Evolutionary conservation across 306 rosid genomes (phyloP).

Genomic region (Citrullus amarus): DNA sequence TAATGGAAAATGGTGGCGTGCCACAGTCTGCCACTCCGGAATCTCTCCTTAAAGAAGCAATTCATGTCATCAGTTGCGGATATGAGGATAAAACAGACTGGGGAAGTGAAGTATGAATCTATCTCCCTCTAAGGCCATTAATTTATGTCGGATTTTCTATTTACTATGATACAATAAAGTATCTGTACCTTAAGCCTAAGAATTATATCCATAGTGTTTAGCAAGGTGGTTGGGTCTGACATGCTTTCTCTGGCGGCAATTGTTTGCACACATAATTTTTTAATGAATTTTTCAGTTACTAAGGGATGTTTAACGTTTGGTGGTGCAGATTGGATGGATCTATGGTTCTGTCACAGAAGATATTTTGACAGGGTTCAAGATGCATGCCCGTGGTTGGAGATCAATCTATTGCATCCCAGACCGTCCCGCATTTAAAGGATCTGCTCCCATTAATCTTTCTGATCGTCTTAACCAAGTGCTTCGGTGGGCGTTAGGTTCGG

Average conservation of each 20-base stretch:
- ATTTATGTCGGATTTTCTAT: not conserved
- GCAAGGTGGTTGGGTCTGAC: too few species aligned
- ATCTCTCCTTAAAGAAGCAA: conserved; percentile 92
- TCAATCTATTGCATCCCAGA: conserved; percentile 91
- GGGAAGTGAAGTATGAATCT: conserved; percentile 65
- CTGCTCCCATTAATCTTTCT: conserved; percentile 96
- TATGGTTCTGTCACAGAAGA: conserved; percentile 98
- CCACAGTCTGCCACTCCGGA: conserved; percentile 96
- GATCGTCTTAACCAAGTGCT: conserved; percentile 99
- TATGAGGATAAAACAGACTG: conserved; percentile 94
- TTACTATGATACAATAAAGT: not conserved
- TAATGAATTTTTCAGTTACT: not conserved
- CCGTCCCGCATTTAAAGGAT: conserved; percentile 90
- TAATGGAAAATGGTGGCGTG: conserved; percentile 98
- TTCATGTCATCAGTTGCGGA: conserved; percentile 98
- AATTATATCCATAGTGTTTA: not conserved
- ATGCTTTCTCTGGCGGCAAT: too few species aligned
- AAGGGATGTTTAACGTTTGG: not conserved
- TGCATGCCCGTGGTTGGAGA: conserved; percentile 99
- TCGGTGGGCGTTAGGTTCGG: conserved; percentile 96
- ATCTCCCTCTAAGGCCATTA: not conserved
- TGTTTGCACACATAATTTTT: not conserved
- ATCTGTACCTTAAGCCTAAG: not conserved
- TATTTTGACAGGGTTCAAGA: conserved; percentile 96
- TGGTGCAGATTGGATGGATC: conserved; percentile 90